Evolutionary conservation across 169 alveolate genomes (phyloP).

Genomic region (Plasmodium knowlesi): DNA sequence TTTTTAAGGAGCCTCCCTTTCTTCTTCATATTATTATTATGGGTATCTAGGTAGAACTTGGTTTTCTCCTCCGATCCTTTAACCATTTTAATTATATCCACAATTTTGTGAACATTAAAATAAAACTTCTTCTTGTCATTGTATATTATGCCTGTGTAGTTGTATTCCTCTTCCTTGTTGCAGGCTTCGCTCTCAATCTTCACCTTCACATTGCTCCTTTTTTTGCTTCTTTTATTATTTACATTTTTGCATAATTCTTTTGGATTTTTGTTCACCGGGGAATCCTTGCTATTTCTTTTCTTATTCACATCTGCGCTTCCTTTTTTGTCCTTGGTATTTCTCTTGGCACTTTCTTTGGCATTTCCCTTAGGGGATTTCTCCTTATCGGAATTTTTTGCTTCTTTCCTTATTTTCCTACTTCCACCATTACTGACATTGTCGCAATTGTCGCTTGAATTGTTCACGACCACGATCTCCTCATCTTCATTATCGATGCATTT

Average conservation of each 20-base stretch:
- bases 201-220: background rate
- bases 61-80: constrained; percentile 58
- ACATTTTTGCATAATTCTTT: background rate
- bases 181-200: background rate
- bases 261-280: background rate
- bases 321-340: background rate
- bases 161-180: constrained; percentile 18
- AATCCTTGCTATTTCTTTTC: background rate
- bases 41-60: constrained; percentile 23
- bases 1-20: constrained; percentile 36
- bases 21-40: constrained; percentile 64
- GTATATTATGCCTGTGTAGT: constrained; percentile 42
- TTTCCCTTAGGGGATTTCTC: background rate
- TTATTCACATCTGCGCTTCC: background rate
- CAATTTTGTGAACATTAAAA: constrained; percentile 17
- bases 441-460: background rate
- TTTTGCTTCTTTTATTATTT: background rate
- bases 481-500: background rate
- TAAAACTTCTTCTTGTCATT: constrained; percentile 43
- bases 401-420: background rate
- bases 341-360: background rate
- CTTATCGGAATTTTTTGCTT: background rate
- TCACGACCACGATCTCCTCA: background rate
- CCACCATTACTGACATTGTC: background rate
- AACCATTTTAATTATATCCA: constrained; percentile 44